A percentile compares a stretch with the other conserved stretches of the same genome.
These are phyloP conservation scores for Penicillium goetzii DNA, from an alignment of 495 filamentous ascomycete species.

Conservation along the genomic window DNA sequence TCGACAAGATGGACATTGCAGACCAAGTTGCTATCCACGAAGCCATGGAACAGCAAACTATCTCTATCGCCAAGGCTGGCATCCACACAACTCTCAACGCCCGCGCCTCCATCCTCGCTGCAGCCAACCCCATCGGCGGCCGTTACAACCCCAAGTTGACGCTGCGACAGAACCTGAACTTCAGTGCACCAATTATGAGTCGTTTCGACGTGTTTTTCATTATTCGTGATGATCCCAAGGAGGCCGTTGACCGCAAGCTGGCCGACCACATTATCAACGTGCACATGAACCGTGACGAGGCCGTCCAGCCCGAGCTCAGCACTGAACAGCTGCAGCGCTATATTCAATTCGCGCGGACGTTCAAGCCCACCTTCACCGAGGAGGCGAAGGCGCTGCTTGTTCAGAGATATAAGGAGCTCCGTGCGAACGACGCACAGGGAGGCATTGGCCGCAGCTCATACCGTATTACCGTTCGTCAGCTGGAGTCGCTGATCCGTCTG, in stretches of 20 bases:
- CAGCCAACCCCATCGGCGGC: slow-evolving; percentile 94
- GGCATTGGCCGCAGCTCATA: slow-evolving; percentile 92
- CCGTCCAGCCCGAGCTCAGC: slow-evolving; percentile 88
- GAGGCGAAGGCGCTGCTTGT: slow-evolving; percentile 87
- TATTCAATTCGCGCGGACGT: slow-evolving; percentile 94
- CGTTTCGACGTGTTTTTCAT: slow-evolving; percentile 99
- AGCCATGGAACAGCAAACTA: slow-evolving; percentile 99
- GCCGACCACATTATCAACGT: slow-evolving; percentile 94
- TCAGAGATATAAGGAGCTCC: slow-evolving; percentile 93
- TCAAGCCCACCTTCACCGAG: slow-evolving; percentile 87
- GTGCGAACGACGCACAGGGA: slow-evolving; percentile 91
- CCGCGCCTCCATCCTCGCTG: slow-evolving; percentile 90
- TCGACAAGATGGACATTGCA: slow-evolving; percentile 98
- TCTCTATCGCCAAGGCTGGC: slow-evolving; percentile 97
- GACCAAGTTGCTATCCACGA: slow-evolving; percentile 99
- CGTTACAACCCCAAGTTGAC: slow-evolving; percentile 96
- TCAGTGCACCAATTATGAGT: slow-evolving; percentile 98
- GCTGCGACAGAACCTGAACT: slow-evolving; percentile 93
- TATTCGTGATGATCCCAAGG: slow-evolving; percentile 95
- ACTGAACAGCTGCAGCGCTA: slow-evolving; percentile 97
- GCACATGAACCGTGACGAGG: slow-evolving; percentile 88
- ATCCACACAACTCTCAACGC: slow-evolving; percentile 98
- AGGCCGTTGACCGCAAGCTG: slow-evolving; percentile 83
- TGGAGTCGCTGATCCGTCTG: slow-evolving; percentile 92
- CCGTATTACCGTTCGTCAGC: slow-evolving; percentile 93